Percentiles rank a stretch among this genome's conserved stretches.
These are phyloP conservation scores for Singerocomus rubriflavus DNA, from an alignment of 1,284 basidiomycete genomes.

Conservation along the genomic window DNA sequence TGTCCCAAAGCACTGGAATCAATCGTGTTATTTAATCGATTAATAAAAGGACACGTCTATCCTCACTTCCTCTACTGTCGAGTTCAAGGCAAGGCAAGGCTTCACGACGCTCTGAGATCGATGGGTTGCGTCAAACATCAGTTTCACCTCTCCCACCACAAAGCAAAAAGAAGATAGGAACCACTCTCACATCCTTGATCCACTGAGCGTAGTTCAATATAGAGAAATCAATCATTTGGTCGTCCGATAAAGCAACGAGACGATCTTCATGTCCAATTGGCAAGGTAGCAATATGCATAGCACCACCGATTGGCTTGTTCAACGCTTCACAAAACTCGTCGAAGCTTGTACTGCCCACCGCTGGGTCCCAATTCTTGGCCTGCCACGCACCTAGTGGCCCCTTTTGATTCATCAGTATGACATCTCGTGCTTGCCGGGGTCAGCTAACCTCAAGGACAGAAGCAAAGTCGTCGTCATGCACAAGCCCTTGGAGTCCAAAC, in stretches of 20 bases:
- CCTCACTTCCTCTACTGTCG: constrained; percentile 59
- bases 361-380: constrained; percentile 74
- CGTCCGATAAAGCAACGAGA: constrained; percentile 41
- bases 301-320: constrained; percentile 42
- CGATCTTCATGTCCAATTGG: constrained; percentile 45
- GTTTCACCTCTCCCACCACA: neutral
- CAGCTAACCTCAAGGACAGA: constrained; percentile 56
- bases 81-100: constrained; percentile 47
- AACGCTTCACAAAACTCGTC: constrained; percentile 73
- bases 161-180: neutral
- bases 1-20: constrained; percentile 79
- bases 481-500: constrained; percentile 68
- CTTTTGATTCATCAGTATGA: constrained; percentile 23
- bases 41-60: neutral
- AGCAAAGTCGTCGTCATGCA: constrained; percentile 78
- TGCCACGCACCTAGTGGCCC: constrained; percentile 56
- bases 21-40: neutral
- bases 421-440: neutral
- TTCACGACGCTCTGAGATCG: constrained; percentile 56
- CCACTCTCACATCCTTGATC: constrained; percentile 58
- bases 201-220: constrained; percentile 77
- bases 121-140: neutral
- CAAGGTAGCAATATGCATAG: constrained; percentile 26
- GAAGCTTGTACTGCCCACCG: constrained; percentile 56
- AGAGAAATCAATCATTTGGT: constrained; percentile 50